Evolutionary conservation across 2,329 filamentous ascomycete genomes (phyloP).

Genomic region (Paecilomyces sp.): DNA sequence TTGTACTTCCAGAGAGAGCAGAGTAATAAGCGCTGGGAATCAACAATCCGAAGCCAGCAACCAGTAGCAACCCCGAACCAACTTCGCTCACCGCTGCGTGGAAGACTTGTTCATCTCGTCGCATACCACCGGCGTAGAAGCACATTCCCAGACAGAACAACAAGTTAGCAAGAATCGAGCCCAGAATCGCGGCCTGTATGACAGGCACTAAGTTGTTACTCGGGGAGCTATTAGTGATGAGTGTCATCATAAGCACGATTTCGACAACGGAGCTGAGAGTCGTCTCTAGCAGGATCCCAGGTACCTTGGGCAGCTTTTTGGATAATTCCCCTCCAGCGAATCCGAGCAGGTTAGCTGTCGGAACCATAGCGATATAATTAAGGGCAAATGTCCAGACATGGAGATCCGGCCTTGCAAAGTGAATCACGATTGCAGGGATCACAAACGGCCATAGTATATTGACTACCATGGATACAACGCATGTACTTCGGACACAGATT

Average conservation of each 20-base stretch:
- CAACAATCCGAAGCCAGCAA: slow-evolving; percentile 55
- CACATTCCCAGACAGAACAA: slow-evolving; percentile 72
- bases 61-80: slow-evolving; percentile 68
- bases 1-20: slow-evolving; percentile 39
- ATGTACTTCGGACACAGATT: slow-evolving; percentile 59
- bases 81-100: slow-evolving; percentile 71
- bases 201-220: slow-evolving; percentile 45
- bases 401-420: slow-evolving; percentile 48
- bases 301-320: slow-evolving; percentile 67
- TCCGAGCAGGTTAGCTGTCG: slow-evolving; percentile 66
- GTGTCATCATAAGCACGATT: slow-evolving; percentile 73
- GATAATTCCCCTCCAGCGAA: slow-evolving; percentile 67
- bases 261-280: slow-evolving; percentile 68
- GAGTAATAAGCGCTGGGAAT: slow-evolving; percentile 42
- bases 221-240: slow-evolving; percentile 50
- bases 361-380: slow-evolving; percentile 71
- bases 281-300: slow-evolving; percentile 44
- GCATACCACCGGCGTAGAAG: slow-evolving; percentile 69
- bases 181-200: slow-evolving; percentile 57
- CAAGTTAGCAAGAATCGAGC: slow-evolving; percentile 75
- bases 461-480: slow-evolving; percentile 55
- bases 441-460: slow-evolving; percentile 72
- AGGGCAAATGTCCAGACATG: slow-evolving; percentile 61
- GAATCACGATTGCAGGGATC: slow-evolving; percentile 61
- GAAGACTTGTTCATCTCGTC: slow-evolving; percentile 61